phyloP scores from a whole-genome alignment of 306 rosid genomes.

The Echinosophora koreensis region DNA sequence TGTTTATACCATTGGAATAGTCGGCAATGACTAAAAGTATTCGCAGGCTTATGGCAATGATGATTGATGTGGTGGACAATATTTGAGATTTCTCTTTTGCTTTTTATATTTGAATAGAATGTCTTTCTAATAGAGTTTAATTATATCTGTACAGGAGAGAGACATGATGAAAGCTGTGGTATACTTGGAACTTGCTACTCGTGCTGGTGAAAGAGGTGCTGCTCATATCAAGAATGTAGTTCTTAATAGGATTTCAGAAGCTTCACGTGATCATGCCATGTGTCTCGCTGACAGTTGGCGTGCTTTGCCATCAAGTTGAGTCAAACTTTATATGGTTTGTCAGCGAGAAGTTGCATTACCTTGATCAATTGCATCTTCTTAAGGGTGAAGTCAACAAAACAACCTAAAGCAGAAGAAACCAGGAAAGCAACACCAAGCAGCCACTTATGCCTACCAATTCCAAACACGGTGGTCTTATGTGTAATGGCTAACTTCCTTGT shows the following conservation, averaged over 20 bases:
- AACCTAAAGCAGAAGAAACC: constrained; percentile 16
- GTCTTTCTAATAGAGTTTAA: constrained; percentile 23
- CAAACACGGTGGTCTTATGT: constrained; percentile 15
- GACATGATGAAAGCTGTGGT: constrained; percentile 85
- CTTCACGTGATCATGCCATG: constrained; percentile 68
- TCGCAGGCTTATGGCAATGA: constrained; percentile 15
- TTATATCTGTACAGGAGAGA: constrained; percentile 67
- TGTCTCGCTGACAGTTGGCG: constrained; percentile 73
- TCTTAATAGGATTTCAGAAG: constrained; percentile 66
- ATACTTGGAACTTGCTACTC: constrained; percentile 88
- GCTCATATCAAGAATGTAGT: constrained; percentile 70
- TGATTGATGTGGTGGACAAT: constrained; percentile 16
- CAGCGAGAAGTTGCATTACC: constrained; percentile 21
- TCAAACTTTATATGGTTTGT: constrained; percentile 9
- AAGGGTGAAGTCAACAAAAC: constrained; percentile 5
- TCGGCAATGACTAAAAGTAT: constrained; percentile 31
- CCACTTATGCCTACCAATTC: constrained; percentile 24
- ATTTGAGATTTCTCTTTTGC: background rate
- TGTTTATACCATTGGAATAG: constrained; percentile 26
- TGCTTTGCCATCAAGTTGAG: constrained; percentile 67
- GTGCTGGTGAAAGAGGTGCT: constrained; percentile 81
- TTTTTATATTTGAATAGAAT: constrained; percentile 5
- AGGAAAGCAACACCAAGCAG: constrained; percentile 36
- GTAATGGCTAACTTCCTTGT: constrained; percentile 31
- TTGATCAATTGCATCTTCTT: background rate